A percentile compares a stretch with the other conserved stretches of the same genome.
Evolutionary conservation across 176 grass and related monocot species (phyloP).

Genomic region (Tuctoria greenei): DNA sequence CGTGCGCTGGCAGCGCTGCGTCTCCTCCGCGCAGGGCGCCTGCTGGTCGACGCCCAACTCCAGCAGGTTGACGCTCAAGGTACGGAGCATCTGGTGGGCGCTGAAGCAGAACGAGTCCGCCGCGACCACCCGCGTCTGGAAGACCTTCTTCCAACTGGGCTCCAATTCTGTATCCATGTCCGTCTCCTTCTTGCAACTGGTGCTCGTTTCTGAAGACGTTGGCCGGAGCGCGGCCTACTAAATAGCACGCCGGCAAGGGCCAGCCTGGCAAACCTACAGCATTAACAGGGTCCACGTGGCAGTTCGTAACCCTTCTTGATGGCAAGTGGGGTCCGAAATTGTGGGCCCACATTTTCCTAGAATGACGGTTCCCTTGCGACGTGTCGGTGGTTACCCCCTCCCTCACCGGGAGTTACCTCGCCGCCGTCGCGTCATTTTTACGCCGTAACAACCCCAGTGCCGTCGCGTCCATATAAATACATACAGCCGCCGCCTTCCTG

Average conservation of each 20-base stretch:
- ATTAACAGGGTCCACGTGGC: neutral
- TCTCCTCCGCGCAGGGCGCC: neutral
- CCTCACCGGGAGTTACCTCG: neutral
- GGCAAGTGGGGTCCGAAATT: neutral
- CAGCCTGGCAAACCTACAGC: neutral
- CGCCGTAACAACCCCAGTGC: neutral
- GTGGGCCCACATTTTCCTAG: neutral
- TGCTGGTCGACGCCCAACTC: neutral
- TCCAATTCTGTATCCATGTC: neutral
- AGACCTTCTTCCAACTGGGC: constrained; percentile 3
- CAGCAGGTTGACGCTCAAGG: neutral
- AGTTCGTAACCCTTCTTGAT: neutral
- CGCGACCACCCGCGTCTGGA: constrained; percentile 14
- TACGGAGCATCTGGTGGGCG: neutral
- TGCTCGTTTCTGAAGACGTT: neutral
- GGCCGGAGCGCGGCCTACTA: neutral
- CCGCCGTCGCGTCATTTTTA: too few species aligned
- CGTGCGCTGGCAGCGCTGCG: neutral
- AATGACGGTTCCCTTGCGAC: neutral
- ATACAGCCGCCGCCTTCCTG: neutral
- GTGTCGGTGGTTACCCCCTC: too few species aligned
- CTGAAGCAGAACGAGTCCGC: constrained; percentile 15
- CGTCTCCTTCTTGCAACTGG: neutral
- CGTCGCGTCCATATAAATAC: neutral
- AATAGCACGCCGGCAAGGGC: neutral